Percentiles rank a stretch among this genome's conserved stretches.
These are phyloP conservation scores for Cordyceps fumosorosea DNA, from an alignment of 2,329 filamentous ascomycete genomes.

Conservation along the genomic window DNA sequence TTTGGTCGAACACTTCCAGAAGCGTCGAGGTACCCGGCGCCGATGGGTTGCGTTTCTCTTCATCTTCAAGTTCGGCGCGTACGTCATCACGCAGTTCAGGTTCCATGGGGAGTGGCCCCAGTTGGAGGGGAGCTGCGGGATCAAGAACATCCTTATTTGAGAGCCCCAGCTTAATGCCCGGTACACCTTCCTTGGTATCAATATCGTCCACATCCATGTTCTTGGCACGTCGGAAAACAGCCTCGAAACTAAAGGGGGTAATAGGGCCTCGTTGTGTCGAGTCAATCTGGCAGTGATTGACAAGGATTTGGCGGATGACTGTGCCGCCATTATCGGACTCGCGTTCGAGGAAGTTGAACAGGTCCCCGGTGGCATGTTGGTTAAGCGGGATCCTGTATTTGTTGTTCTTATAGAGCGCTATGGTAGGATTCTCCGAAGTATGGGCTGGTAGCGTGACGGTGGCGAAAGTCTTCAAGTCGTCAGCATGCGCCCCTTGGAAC, in stretches of 20 bases:
- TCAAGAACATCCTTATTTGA: constrained; percentile 55
- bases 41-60: constrained; percentile 73
- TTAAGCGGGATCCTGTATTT: constrained; percentile 91
- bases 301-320: constrained; percentile 68
- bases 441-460: constrained; percentile 72
- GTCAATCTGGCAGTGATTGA: constrained; percentile 51
- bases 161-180: constrained; percentile 55
- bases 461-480: constrained; percentile 72
- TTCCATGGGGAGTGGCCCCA: constrained; percentile 82
- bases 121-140: constrained; percentile 53
- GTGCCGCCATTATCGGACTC: constrained; percentile 75
- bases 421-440: constrained; percentile 66
- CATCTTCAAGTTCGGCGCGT: constrained; percentile 76
- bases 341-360: constrained; percentile 85
- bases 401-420: constrained; percentile 75
- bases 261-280: constrained; percentile 55
- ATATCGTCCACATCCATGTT: constrained; percentile 57
- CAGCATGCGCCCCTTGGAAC: constrained; percentile 72
- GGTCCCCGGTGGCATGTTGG: constrained; percentile 70
- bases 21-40: constrained; percentile 63
- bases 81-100: constrained; percentile 76
- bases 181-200: constrained; percentile 59
- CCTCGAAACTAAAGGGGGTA: constrained; percentile 57
- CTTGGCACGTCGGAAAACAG: constrained; percentile 49
- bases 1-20: constrained; percentile 80